Evolutionary conservation across 108 stramenopile species (phyloP).

Genomic region (Mediolabrus comicus): DNA sequence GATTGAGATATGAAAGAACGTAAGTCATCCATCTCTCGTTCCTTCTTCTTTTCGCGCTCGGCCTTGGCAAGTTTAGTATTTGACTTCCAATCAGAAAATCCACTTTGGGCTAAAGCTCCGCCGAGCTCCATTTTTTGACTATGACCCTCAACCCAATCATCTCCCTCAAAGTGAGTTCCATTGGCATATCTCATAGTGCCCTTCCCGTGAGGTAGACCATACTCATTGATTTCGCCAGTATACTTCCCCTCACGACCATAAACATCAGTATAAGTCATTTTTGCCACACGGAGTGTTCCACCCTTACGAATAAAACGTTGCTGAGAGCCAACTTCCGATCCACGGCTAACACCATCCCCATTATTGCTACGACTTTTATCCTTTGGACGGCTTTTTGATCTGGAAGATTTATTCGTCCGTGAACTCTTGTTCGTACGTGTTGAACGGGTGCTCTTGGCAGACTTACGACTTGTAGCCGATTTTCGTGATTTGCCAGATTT

Average conservation of each 20-base stretch:
- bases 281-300: slow-evolving; percentile 19
- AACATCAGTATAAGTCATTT: slow-evolving; percentile 49
- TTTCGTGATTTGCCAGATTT: slow-evolving; percentile 23
- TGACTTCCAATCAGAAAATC: slow-evolving; percentile 16
- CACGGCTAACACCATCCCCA: neutral
- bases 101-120: neutral
- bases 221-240: slow-evolving; percentile 55
- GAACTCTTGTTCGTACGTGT: slow-evolving; percentile 23
- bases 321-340: neutral
- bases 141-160: slow-evolving; percentile 47
- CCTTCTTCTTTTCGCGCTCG: slow-evolving; percentile 17
- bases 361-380: neutral
- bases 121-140: slow-evolving; percentile 4
- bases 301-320: slow-evolving; percentile 6
- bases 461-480: slow-evolving; percentile 18
- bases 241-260: slow-evolving; percentile 59
- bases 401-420: slow-evolving; percentile 5
- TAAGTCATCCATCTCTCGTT: slow-evolving; percentile 11
- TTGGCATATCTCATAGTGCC: slow-evolving; percentile 61
- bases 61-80: slow-evolving; percentile 3
- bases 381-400: neutral
- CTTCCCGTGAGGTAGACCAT: slow-evolving; percentile 54
- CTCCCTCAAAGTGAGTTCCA: slow-evolving; percentile 47
- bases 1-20: slow-evolving; percentile 1
- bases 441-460: slow-evolving; percentile 20